phyloP scores from a whole-genome alignment of 192 early-diverging fungal genomes.

The Coemansia sp. region DNA sequence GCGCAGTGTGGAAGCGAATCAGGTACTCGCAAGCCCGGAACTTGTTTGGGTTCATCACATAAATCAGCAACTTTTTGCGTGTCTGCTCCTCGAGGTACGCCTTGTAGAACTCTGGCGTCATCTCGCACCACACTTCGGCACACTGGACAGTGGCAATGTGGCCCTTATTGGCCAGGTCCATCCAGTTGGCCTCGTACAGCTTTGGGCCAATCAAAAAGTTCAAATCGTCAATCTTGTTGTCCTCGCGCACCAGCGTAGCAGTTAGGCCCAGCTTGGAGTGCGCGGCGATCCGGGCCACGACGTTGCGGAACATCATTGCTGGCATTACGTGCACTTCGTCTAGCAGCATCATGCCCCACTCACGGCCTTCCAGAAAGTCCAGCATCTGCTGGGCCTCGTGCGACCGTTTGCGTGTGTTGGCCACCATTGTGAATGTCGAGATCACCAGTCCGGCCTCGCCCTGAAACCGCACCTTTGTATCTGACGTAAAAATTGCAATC shows the following conservation, averaged over 20 bases:
- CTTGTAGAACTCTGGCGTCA: slow-evolving; percentile 92
- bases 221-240: slow-evolving; percentile 94
- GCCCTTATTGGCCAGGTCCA: slow-evolving; percentile 90
- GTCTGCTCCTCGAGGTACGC: slow-evolving; percentile 81
- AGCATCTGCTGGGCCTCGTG: slow-evolving; percentile 93
- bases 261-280: slow-evolving; percentile 96
- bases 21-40: slow-evolving; percentile 96
- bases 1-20: slow-evolving; percentile 84
- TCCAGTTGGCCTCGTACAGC: slow-evolving; percentile 99
- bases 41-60: slow-evolving; percentile 95
- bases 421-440: slow-evolving; percentile 98
- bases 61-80: slow-evolving; percentile 79
- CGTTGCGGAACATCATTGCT: slow-evolving; percentile 91
- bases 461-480: slow-evolving; percentile 85
- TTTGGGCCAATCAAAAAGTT: slow-evolving; percentile 99
- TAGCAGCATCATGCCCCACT: slow-evolving; percentile 95
- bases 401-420: slow-evolving; percentile 85
- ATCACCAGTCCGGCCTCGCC: slow-evolving; percentile 88
- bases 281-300: slow-evolving; percentile 84
- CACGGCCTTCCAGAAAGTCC: slow-evolving; percentile 83
- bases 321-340: slow-evolving; percentile 99
- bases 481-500: slow-evolving; percentile 91
- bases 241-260: slow-evolving; percentile 95
- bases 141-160: slow-evolving; percentile 98
- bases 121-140: slow-evolving; percentile 98